phyloP scores from a whole-genome alignment of 192 early-diverging fungal genomes.

The Coemansia sp. region DNA sequence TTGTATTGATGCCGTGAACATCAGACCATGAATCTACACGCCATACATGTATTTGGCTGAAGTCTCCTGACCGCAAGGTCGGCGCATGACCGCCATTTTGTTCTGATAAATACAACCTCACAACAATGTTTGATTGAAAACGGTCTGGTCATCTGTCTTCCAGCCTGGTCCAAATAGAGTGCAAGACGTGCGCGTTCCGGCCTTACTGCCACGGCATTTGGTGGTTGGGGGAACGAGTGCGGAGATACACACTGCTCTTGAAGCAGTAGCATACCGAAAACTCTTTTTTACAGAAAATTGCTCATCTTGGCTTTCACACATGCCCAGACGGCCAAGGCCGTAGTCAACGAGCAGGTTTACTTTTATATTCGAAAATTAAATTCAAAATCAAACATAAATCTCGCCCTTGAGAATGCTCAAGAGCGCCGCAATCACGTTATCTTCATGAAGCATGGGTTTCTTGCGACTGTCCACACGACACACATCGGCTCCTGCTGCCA shows the following conservation, averaged over 20 bases:
- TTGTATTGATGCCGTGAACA: too few relatives aligned
- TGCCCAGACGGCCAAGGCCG: too few relatives aligned
- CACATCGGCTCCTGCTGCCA: not conserved
- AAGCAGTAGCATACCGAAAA: slow-evolving; percentile 7
- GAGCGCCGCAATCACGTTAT: slow-evolving; percentile 13
- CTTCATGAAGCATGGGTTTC: not conserved
- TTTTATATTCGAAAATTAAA: too few relatives aligned
- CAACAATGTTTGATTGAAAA: too few relatives aligned
- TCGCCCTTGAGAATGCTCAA: slow-evolving; percentile 22
- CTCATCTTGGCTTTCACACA: not conserved
- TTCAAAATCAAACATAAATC: not conserved
- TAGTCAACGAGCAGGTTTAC: too few relatives aligned
- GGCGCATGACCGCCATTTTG: too few relatives aligned
- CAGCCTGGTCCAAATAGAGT: not conserved
- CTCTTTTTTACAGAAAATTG: not conserved
- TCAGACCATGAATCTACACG: too few relatives aligned
- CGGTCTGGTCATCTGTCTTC: not conserved
- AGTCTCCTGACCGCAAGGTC: too few relatives aligned
- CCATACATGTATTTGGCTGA: too few relatives aligned
- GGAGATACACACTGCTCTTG: not conserved
- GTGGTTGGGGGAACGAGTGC: not conserved
- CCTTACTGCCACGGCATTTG: not conserved
- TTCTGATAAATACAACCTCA: too few relatives aligned
- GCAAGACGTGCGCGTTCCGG: not conserved
- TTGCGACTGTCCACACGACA: not conserved